Evolutionary conservation across 208 protist genomes (phyloP).

Genomic region (Leishmania major): DNA sequence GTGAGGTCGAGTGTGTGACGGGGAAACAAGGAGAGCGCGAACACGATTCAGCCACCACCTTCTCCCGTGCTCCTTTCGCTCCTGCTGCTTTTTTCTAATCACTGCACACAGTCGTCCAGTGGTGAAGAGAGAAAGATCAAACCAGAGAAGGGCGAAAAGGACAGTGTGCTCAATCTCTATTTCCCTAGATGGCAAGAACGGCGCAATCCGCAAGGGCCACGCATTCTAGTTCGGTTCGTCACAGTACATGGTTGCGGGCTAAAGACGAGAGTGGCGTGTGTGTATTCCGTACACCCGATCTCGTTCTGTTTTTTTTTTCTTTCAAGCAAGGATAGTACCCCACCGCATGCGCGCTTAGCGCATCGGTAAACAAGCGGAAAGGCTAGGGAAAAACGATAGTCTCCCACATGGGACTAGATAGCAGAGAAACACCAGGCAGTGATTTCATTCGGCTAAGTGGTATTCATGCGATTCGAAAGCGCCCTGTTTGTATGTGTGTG

Average conservation of each 20-base stretch:
- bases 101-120: background rate
- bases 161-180: too few species aligned
- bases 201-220: background rate
- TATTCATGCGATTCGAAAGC: background rate
- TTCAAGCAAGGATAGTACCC: background rate
- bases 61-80: background rate
- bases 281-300: background rate
- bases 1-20: background rate
- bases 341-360: background rate
- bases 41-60: background rate
- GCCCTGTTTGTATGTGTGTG: background rate
- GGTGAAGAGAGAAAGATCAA: background rate
- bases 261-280: background rate
- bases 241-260: background rate
- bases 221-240: background rate
- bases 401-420: background rate
- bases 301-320: background rate
- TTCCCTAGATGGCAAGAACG: background rate
- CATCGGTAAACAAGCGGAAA: background rate
- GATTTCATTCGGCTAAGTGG: background rate
- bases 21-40: background rate
- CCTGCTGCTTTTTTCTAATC: background rate
- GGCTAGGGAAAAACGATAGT: background rate
- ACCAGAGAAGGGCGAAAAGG: background rate
- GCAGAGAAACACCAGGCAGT: background rate